Evolutionary conservation across 2,329 filamentous ascomycete species (phyloP).

Genomic region (Stagonosporopsis cucurbitacearum): DNA sequence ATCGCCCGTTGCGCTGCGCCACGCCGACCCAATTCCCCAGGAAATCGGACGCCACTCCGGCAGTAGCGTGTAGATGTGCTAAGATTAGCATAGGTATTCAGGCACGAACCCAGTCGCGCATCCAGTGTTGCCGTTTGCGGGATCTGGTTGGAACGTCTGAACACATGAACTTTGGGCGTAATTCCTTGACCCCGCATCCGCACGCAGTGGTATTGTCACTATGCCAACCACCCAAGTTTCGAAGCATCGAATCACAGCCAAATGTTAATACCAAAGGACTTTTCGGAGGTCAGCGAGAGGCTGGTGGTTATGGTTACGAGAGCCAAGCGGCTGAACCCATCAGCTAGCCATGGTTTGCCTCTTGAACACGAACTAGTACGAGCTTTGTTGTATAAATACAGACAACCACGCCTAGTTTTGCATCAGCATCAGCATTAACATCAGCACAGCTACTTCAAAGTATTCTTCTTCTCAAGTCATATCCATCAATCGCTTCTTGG

Average conservation of each 20-base stretch:
- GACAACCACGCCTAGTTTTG: background rate
- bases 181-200: slow-evolving; percentile 5
- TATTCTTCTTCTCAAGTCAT: background rate
- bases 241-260: background rate
- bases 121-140: background rate
- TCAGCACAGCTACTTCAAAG: background rate
- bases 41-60: slow-evolving; percentile 2
- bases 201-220: background rate
- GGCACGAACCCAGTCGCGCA: background rate
- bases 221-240: slow-evolving; percentile 4
- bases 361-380: background rate
- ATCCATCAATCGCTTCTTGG: background rate
- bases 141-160: background rate
- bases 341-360: slow-evolving; percentile 6
- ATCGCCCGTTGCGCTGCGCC: slow-evolving; percentile 2
- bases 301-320: slow-evolving; percentile 6
- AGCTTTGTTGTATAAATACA: slow-evolving; percentile 9
- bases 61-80: background rate
- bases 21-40: slow-evolving; percentile 2
- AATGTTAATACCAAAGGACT: background rate
- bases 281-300: background rate
- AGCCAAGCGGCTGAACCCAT: slow-evolving; percentile 6
- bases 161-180: background rate
- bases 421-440: background rate
- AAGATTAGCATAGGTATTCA: background rate